phyloP scores from a whole-genome alignment of 78 protist species.

The Carpediemonas membranifera region DNA sequence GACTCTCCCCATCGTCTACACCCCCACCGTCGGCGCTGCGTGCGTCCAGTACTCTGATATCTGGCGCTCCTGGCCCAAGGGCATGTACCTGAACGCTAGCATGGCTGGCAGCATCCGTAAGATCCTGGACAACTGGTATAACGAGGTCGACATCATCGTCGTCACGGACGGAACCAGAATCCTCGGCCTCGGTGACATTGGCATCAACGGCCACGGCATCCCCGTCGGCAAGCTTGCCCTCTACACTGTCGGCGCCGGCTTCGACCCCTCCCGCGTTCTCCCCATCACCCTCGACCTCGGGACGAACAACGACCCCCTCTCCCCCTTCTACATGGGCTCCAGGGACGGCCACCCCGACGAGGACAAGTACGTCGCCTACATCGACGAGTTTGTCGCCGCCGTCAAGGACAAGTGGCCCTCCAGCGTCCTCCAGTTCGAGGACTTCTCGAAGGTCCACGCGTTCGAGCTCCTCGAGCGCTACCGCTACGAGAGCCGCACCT shows the following conservation, averaged over 20 bases:
- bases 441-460: constrained; percentile 45
- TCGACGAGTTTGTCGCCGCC: constrained; percentile 76
- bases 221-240: constrained; percentile 86
- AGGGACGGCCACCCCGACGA: constrained; percentile 21
- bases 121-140: constrained; percentile 29
- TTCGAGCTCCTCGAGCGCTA: constrained; percentile 26
- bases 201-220: constrained; percentile 86
- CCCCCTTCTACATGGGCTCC: constrained; percentile 82
- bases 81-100: constrained; percentile 24
- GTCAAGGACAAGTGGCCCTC: constrained; percentile 47
- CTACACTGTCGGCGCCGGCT: constrained; percentile 69
- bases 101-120: constrained; percentile 20
- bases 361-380: constrained; percentile 48
- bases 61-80: constrained; percentile 19
- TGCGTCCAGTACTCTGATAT: constrained; percentile 58
- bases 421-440: constrained; percentile 38
- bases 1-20: constrained; percentile 19
- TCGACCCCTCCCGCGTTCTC: constrained; percentile 59
- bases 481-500: background rate
- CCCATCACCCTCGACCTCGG: constrained; percentile 94
- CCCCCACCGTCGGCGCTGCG: constrained; percentile 75
- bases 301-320: constrained; percentile 67
- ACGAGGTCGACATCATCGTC: constrained; percentile 60
- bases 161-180: constrained; percentile 93
- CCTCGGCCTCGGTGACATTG: constrained; percentile 94